Percentiles rank a stretch among this genome's conserved stretches.
Evolutionary conservation across 768 basidiomycete genomes (phyloP).

Genomic region (Suillus brevipes): DNA sequence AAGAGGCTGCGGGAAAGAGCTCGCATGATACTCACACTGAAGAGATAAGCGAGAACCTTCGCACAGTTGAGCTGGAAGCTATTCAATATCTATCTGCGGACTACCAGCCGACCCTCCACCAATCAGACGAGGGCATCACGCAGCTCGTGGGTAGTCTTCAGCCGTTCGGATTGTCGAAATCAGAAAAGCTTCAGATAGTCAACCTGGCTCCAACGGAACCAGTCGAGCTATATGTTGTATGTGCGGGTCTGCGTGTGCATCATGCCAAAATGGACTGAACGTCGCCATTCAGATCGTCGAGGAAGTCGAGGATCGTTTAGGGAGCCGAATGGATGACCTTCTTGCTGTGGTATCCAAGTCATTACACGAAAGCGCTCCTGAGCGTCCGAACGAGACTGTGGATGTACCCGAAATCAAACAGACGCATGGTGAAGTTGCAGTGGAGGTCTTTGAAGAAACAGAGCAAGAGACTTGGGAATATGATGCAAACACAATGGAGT

Average conservation of each 20-base stretch:
- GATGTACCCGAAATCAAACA: neutral
- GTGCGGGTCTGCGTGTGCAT: slow-evolving; percentile 29
- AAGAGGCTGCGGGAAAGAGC: slow-evolving; percentile 48
- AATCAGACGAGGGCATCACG: slow-evolving; percentile 64
- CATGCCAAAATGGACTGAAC: slow-evolving; percentile 3
- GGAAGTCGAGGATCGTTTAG: slow-evolving; percentile 83
- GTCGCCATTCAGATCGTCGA: slow-evolving; percentile 72
- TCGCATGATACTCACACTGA: slow-evolving; percentile 38
- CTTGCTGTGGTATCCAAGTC: slow-evolving; percentile 55
- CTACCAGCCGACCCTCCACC: slow-evolving; percentile 65
- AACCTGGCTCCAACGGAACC: slow-evolving; percentile 81
- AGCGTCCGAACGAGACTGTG: neutral
- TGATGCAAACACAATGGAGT: slow-evolving; percentile 52
- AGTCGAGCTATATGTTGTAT: slow-evolving; percentile 87
- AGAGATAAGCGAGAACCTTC: slow-evolving; percentile 75
- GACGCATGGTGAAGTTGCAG: neutral
- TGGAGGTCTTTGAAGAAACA: slow-evolving; percentile 21
- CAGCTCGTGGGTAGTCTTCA: slow-evolving; percentile 67
- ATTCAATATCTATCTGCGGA: slow-evolving; percentile 81
- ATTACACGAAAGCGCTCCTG: slow-evolving; percentile 11
- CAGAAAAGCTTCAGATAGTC: slow-evolving; percentile 90
- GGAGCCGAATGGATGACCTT: slow-evolving; percentile 67
- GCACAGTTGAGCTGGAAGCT: slow-evolving; percentile 87
- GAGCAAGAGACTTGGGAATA: slow-evolving; percentile 32
- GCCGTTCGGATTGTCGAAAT: slow-evolving; percentile 76